Base-by-base conservation (phyloP, 2,329 filamentous ascomycete species). In the Corynespora cassiicola region DNA sequence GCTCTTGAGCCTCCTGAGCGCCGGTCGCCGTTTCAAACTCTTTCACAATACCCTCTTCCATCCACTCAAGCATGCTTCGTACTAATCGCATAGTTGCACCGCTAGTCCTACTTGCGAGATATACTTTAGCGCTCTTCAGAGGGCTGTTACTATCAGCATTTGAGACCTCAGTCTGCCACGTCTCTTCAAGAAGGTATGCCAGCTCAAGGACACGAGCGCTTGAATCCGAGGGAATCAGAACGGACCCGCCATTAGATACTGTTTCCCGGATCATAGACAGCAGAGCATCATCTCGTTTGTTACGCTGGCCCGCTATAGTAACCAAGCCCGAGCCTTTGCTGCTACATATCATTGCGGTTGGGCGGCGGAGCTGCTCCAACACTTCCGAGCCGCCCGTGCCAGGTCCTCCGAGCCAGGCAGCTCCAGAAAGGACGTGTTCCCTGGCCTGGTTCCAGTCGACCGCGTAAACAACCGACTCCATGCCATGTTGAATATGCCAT, bases 391-490 rank as follows among this genome's bases (percentile, higher is more conserved):
- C 88, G 25, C 88, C 88, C 1, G 82, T 83, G 19, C 86, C 88
- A 15, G 85, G 85, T 5, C 89, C 88, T 29, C 89, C 90, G 26
- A 99, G 78, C 90, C 94, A 97, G 17, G 92, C 90, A 15, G 94
- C 94, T 47, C 92, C 92, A 0, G 92, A 85, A 43, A 96, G 85
- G 11, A 97, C 90, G 70, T 96, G 95, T 66, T 99, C 94, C 54
- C 90, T 84, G n/a, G 88, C 90, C 70, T 96, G 91, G 57, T 96
- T 96, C 94, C 94, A 99, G 62, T 97, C 92, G 12, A 96, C 89
- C 1, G 94, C 92, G 59, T 99, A 97, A 1, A 99, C 91, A 26
- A 99, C 92, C 1, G 91, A 96, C 67, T 99, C 94, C 63, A 96
- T 80, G 0, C 91, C 90, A 73, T 97, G 90, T 60, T 97, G 92